Evolutionary conservation across 2,329 filamentous ascomycete species (phyloP).

Genomic region (Grosmannia clavigera): DNA sequence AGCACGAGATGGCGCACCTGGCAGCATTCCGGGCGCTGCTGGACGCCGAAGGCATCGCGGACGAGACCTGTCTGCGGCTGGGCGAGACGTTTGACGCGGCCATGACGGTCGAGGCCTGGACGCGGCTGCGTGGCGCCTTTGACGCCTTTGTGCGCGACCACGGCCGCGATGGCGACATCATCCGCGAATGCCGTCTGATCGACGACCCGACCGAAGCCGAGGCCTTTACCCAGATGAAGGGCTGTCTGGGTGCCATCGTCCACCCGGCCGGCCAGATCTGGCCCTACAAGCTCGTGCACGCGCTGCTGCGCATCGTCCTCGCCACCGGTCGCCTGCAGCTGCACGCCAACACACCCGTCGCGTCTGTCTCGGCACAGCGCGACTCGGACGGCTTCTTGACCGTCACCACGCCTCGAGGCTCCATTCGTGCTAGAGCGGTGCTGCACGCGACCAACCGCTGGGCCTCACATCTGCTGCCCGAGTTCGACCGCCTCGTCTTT

Average conservation of each 20-base stretch:
- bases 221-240: conserved; percentile 1
- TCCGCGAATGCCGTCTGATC: conserved; percentile 1
- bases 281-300: conserved; percentile 2
- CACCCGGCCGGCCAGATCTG: conserved; percentile 2
- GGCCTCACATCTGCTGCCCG: conserved; percentile 60
- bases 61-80: not conserved
- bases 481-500: conserved; percentile 57
- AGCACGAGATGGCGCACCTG: conserved; percentile 3
- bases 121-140: not conserved
- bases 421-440: conserved; percentile 47
- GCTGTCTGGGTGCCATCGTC: not conserved
- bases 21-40: not conserved
- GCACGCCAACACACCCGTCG: conserved; percentile 61
- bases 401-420: conserved; percentile 56
- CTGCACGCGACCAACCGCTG: conserved; percentile 75
- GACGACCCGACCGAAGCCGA: conserved; percentile 1
- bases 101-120: conserved; percentile 3
- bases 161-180: not conserved
- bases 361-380: conserved; percentile 16
- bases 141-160: conserved; percentile 1
- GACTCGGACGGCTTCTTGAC: conserved; percentile 42
- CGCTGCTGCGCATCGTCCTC: not conserved
- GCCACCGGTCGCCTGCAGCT: conserved; percentile 39
- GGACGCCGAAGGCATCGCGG: not conserved
- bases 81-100: conserved; percentile 1